Conservation (phyloP, 2,329 filamentous ascomycete genomes). For the Calycina marina region DNA sequence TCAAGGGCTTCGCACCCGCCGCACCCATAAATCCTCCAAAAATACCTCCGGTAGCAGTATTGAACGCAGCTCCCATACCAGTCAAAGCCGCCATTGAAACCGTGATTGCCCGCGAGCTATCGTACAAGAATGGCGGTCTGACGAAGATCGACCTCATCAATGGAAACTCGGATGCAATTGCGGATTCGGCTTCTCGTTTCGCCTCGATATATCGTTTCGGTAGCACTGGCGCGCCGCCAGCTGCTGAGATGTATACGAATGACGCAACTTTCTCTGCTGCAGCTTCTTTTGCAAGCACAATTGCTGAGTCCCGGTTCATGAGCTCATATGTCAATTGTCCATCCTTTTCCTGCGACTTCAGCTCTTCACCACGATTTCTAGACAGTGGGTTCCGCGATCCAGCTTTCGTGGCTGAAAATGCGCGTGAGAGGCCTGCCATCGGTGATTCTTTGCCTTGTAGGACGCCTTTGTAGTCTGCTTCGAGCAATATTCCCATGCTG, state of each 20-base stretch:
- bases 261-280: slow-evolving; percentile 45
- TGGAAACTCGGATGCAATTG: slow-evolving; percentile 59
- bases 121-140: slow-evolving; percentile 79
- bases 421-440: slow-evolving; percentile 61
- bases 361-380: slow-evolving; percentile 39
- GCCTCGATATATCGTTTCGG: slow-evolving; percentile 78
- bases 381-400: slow-evolving; percentile 58
- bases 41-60: slow-evolving; percentile 60
- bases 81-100: slow-evolving; percentile 71
- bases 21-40: slow-evolving; percentile 67
- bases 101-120: slow-evolving; percentile 66
- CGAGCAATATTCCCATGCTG: slow-evolving; percentile 87
- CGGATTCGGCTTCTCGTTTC: slow-evolving; percentile 77
- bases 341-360: slow-evolving; percentile 50
- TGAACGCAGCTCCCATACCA: slow-evolving; percentile 60
- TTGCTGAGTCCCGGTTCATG: slow-evolving; percentile 87
- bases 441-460: slow-evolving; percentile 71
- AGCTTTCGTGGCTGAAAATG: slow-evolving; percentile 54
- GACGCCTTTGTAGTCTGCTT: slow-evolving; percentile 95
- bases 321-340: slow-evolving; percentile 86
- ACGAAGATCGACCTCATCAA: slow-evolving; percentile 68
- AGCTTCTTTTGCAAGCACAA: slow-evolving; percentile 69
- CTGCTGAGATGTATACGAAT: slow-evolving; percentile 83
- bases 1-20: slow-evolving; percentile 72
- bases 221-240: slow-evolving; percentile 70